Conservation (phyloP, 768 basidiomycete species). For the Pholiota conissans region DNA sequence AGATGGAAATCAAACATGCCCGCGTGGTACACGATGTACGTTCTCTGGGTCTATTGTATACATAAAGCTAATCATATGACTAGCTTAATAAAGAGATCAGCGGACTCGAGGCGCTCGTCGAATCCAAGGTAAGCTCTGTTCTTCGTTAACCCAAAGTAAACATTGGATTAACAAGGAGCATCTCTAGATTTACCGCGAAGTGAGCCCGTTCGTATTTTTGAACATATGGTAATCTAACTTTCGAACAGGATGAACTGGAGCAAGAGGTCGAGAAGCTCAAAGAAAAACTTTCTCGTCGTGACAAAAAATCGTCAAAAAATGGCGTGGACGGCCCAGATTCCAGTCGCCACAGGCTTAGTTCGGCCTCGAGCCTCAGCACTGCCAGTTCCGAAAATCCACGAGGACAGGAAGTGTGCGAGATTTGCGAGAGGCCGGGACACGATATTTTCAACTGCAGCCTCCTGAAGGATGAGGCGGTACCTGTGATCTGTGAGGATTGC, state of each 20-base stretch:
- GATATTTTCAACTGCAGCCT: conserved; percentile 85
- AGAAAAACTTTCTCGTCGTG: conserved; percentile 59
- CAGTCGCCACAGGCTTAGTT: conserved; percentile 26
- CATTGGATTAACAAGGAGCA: background rate
- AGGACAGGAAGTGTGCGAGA: conserved; percentile 64
- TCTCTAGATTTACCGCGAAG: conserved; percentile 80
- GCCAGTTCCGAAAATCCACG: conserved; percentile 21
- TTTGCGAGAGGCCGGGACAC: conserved; percentile 83
- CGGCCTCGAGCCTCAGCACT: conserved; percentile 23
- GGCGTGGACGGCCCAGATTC: conserved; percentile 35
- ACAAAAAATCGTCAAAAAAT: conserved; percentile 60
- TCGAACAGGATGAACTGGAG: conserved; percentile 79
- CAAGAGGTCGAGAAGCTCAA: conserved; percentile 78
- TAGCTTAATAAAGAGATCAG: conserved; percentile 91
- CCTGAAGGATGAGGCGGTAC: conserved; percentile 51
- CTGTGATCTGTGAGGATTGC: conserved; percentile 79
- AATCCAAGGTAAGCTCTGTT: conserved; percentile 71
- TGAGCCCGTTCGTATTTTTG: conserved; percentile 21
- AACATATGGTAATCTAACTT: background rate
- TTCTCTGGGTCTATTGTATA: conserved; percentile 6
- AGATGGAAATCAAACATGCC: conserved; percentile 75
- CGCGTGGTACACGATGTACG: conserved; percentile 67
- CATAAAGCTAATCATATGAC: conserved; percentile 3
- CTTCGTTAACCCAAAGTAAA: background rate
- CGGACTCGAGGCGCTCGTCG: conserved; percentile 91